Conservation (phyloP, 129 eudicot genomes). For the Ambrosia artemisiifolia region DNA sequence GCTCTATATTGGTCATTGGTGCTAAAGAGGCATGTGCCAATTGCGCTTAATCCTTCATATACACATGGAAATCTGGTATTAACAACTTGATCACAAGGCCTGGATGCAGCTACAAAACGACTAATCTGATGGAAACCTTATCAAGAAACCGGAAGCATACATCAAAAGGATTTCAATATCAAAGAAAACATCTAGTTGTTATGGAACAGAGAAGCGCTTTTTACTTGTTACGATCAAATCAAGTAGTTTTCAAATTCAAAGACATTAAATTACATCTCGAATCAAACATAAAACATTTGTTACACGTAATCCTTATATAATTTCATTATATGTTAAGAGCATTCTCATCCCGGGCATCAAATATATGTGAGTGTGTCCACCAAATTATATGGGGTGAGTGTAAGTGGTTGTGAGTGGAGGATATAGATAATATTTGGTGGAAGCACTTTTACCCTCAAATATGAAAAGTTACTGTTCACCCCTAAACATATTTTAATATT, state of each 20-base stretch:
- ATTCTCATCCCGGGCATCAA: no score
- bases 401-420: no score
- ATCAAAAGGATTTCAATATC: not conserved
- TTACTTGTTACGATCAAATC: constrained; percentile 6
- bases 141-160: constrained; percentile 82
- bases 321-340: not conserved
- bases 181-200: not conserved
- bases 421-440: no score
- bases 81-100: constrained; percentile 85
- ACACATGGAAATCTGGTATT: constrained; percentile 54
- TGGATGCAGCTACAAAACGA: constrained; percentile 73
- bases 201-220: constrained; percentile 14
- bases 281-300: not conserved
- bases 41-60: constrained; percentile 79
- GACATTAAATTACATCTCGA: not conserved
- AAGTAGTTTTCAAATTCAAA: no score
- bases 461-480: no score
- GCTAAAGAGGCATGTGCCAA: constrained; percentile 38
- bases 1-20: no score
- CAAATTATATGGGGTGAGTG: no score
- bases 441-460: no score
- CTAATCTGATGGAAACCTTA: constrained; percentile 71
- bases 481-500: no score
- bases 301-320: not conserved
- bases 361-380: no score